Evolutionary conservation across 2,329 filamentous ascomycete species (phyloP).

Genomic region (Penicillium sp.): DNA sequence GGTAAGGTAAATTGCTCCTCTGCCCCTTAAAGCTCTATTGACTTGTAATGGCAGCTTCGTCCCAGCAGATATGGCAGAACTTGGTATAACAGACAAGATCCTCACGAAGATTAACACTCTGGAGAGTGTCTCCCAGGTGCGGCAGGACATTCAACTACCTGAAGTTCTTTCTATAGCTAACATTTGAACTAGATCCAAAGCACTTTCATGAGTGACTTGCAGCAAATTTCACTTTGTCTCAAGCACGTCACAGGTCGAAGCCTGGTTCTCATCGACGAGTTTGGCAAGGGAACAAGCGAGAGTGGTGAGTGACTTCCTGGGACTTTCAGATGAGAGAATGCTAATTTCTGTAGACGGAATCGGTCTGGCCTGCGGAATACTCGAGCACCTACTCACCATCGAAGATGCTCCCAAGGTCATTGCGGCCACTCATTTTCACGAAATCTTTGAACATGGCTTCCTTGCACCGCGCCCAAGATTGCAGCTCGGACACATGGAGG

Average conservation of each 20-base stretch:
- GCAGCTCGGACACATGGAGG: conserved; percentile 57
- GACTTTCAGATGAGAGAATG: neutral
- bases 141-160: neutral
- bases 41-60: conserved; percentile 60
- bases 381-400: conserved; percentile 52
- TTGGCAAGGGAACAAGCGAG: conserved; percentile 65
- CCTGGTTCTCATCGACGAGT: conserved; percentile 87
- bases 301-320: conserved; percentile 36
- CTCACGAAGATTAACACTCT: conserved; percentile 76
- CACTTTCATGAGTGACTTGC: conserved; percentile 75
- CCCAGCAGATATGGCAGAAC: conserved; percentile 66
- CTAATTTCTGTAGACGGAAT: conserved; percentile 51
- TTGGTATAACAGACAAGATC: conserved; percentile 90
- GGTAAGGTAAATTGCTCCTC: conserved; percentile 28
- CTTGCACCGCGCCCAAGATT: conserved; percentile 45
- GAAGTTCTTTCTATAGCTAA: neutral
- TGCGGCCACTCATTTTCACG: conserved; percentile 60
- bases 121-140: conserved; percentile 58
- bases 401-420: conserved; percentile 54
- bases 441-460: conserved; percentile 50
- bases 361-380: conserved; percentile 58
- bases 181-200: conserved; percentile 49
- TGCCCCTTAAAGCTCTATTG: too few relatives aligned
- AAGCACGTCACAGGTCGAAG: conserved; percentile 69
- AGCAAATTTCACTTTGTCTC: conserved; percentile 74